phyloP scores from a whole-genome alignment of 73 alveolate genomes.

The Durusdinium trenchii region DNA sequence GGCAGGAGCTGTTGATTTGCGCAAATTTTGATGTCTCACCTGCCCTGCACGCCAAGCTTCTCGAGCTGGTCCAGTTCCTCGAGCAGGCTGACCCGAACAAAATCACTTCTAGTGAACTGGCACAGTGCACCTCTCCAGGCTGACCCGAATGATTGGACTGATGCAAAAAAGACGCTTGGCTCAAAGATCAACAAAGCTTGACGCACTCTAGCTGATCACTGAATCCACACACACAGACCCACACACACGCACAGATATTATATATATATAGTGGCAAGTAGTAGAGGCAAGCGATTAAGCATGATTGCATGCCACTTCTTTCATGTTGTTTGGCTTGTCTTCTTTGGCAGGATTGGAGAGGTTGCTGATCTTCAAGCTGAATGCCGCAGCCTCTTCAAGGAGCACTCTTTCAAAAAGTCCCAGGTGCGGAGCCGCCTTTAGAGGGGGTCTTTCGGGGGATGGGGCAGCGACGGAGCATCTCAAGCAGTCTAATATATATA shows the following conservation, averaged over 20 bases:
- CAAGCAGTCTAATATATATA: not conserved
- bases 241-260: too few relatives aligned
- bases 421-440: slow-evolving; percentile 16
- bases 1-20: slow-evolving; percentile 69
- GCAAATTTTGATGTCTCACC: slow-evolving; percentile 87
- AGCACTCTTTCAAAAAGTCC: slow-evolving; percentile 25
- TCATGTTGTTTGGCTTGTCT: not conserved
- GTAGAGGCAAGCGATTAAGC: too few relatives aligned
- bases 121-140: slow-evolving; percentile 33
- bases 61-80: slow-evolving; percentile 28
- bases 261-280: too few relatives aligned
- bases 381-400: slow-evolving; percentile 84
- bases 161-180: slow-evolving; percentile 51
- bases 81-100: slow-evolving; percentile 35
- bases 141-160: slow-evolving; percentile 73
- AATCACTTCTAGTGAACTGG: not conserved
- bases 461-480: not conserved
- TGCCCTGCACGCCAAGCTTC: slow-evolving; percentile 65
- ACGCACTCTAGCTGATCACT: too few relatives aligned
- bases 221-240: too few relatives aligned
- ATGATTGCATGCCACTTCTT: not conserved
- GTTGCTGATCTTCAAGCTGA: slow-evolving; percentile 55
- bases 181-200: not conserved
- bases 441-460: not conserved
- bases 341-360: slow-evolving; percentile 37